phyloP scores from a whole-genome alignment of 805 yeast genomes.

The Kurtzmaniella cleridarum region DNA sequence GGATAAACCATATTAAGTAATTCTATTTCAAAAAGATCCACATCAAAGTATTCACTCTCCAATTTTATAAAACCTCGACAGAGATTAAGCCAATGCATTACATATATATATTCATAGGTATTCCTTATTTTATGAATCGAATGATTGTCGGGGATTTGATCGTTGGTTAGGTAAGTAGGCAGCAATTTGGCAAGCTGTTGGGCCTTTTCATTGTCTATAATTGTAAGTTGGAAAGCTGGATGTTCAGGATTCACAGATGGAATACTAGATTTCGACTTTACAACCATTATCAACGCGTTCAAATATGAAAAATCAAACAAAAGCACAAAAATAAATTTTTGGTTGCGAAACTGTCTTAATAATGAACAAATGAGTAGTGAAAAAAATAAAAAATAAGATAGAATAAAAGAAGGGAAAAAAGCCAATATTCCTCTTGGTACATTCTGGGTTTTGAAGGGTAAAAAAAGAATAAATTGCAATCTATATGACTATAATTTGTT shows the following conservation, averaged over 20 bases:
- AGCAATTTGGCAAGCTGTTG: slow-evolving; percentile 13
- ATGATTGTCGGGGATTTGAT: slow-evolving; percentile 6
- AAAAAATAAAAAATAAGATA: too few species aligned
- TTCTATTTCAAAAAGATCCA: slow-evolving; percentile 59
- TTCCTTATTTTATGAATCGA: slow-evolving; percentile 11
- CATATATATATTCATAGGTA: slow-evolving; percentile 20
- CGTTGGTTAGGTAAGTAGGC: slow-evolving; percentile 17
- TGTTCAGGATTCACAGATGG: slow-evolving; percentile 6
- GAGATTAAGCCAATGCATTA: slow-evolving; percentile 51
- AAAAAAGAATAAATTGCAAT: too few species aligned
- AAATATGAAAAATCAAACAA: too few species aligned
- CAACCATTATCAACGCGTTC: slow-evolving; percentile 4
- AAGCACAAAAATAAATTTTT: too few species aligned
- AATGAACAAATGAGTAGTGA: too few species aligned
- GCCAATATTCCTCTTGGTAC: too few species aligned
- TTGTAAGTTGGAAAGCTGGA: slow-evolving; percentile 6
- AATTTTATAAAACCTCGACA: slow-evolving; percentile 49
- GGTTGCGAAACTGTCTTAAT: too few species aligned
- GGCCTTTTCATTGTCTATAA: slow-evolving; percentile 16
- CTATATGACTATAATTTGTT: too few species aligned
- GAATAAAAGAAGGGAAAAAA: too few species aligned
- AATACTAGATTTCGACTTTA: slow-evolving; percentile 6
- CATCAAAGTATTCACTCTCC: slow-evolving; percentile 48
- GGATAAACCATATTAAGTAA: slow-evolving; percentile 34
- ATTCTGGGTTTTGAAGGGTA: too few species aligned